Base-by-base conservation (phyloP, 2,329 filamentous ascomycete species). In the Diaporthe caulivora region DNA sequence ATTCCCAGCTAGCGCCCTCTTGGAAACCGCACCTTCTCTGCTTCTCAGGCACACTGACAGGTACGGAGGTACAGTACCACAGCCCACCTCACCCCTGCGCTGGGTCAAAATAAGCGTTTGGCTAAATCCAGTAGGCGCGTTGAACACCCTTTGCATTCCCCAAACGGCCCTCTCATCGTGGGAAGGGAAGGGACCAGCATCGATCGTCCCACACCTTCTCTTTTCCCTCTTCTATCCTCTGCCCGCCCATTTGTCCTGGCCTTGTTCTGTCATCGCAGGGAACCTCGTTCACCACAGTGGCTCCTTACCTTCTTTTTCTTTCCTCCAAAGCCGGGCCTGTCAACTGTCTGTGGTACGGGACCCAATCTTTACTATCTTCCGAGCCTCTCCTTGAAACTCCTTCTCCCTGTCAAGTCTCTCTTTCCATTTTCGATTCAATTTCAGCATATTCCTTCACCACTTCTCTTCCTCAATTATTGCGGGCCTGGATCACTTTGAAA, bases 121-220 rank as follows among this genome's bases (percentile, higher is more conserved):
- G 42, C 72, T 65, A 64, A 71, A 74, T 74, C 55, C 34, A 65
- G 72, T 49, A 72, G 72, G 60, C 69, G 72, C 58, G 64, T 64
- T 53, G 70, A 73, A 65, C 62, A 64, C 67, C 70, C 40, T 68
- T 40, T 40, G 11, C 73, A 69, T 72, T 72, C 64, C 64, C 64
- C 65, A 55, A 44, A 51, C 70, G 62, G 70, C 37, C 57, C 42
- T 65, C 55, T 64, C 69, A 18, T 51, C 34, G 55, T 24, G 55
- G 21, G 55, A 62, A 62, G 55, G 8, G 13, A 54, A 71, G 69
- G 69, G 55, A 44, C 55, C 55, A 62, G 11, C 64, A 26, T 58
- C 53, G 17, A 71, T 37, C 57, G 40, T 58, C 68, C 68, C 53
- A 60, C 69, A 74, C 69, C 72, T 60, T 74, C 62, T 72, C 62